Percentiles rank a stretch among this genome's conserved stretches.
These are phyloP conservation scores for Alternaria novae-zelandiae DNA, from an alignment of 2,329 filamentous ascomycete species.

Conservation along the genomic window DNA sequence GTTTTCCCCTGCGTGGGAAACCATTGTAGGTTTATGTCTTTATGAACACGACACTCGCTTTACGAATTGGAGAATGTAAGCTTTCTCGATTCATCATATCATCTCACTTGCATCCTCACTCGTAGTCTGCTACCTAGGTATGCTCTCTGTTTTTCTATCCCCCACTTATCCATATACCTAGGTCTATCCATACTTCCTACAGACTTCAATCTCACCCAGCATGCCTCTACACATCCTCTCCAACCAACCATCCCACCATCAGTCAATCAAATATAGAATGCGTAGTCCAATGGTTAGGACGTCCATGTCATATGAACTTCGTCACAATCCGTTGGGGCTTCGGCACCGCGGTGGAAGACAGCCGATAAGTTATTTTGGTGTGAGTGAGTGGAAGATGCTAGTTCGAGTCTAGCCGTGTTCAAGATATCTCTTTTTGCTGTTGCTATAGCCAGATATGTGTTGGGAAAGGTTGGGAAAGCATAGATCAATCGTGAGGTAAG, in stretches of 20 bases:
- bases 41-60: constrained; percentile 1
- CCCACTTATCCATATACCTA: too few relatives aligned
- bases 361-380: too few relatives aligned
- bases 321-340: too few relatives aligned
- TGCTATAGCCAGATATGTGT: too few relatives aligned
- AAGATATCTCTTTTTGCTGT: neutral
- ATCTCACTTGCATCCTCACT: neutral
- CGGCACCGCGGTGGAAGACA: too few relatives aligned
- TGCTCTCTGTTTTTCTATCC: too few relatives aligned
- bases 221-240: neutral
- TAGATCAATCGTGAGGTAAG: too few relatives aligned
- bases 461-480: too few relatives aligned
- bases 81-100: neutral
- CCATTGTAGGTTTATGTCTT: neutral
- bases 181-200: too few relatives aligned
- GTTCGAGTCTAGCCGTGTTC: neutral
- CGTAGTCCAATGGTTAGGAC: neutral
- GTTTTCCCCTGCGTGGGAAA: neutral
- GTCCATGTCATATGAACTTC: too few relatives aligned
- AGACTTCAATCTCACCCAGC: too few relatives aligned
- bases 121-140: too few relatives aligned
- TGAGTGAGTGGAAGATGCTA: neutral
- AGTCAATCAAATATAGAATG: neutral
- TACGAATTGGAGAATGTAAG: neutral
- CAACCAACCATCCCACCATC: neutral